Base-by-base conservation (phyloP, 352 stramenopile genomes). In the Phytophthora ramorum region DNA sequence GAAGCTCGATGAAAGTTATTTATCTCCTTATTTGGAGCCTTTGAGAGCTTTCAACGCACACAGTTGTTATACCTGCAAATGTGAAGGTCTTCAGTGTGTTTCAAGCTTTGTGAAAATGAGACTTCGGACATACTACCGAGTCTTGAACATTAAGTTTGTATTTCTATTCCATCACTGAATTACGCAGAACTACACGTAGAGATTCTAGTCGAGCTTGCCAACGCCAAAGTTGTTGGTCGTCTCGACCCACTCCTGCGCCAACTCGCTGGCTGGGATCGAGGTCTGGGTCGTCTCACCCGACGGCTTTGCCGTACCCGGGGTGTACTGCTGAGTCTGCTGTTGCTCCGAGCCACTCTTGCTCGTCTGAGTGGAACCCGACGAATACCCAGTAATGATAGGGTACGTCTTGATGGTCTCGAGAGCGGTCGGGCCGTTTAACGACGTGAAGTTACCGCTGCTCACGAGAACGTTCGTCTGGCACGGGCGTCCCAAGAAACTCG, bases 381-480 rank as follows among this genome's bases (percentile, higher is more conserved):
- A 58, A 22, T 64, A 69, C 7, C 53, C 28, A 13, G 53, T 37
- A 37, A 69, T 63, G 14, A 30, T 30, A 20, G 61, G 3, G 10
- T 58, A 37, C 8, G 19, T 28, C 56, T 71, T 66, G 14, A 61
- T 28, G 4, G 34, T 34, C 58, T 63, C 51, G 17, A 72, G 64
- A 26, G 52, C 59, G 12, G 43, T 26, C 19, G 40, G 28, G 10
- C 41, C 58, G 22, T 69, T 53, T 13, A 41, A 52, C n/a, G 65
- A 69, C 30, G 58, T 64, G 24, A 73, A 60, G 46, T 60, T 73
- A 20, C 72, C 68, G n/a, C 63, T 75, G 40, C 34, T 58, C n/a
- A 65, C 63, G 1, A 79, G 43, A 41, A 58, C 53, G 37, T 81
- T 76, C 1, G 58, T n/a, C 10, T 53, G 35, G 45, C 73, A 81